These are phyloP conservation scores for Colletotrichum phormii DNA, from an alignment of 2,329 filamentous ascomycete species.

Conservation along the genomic window DNA sequence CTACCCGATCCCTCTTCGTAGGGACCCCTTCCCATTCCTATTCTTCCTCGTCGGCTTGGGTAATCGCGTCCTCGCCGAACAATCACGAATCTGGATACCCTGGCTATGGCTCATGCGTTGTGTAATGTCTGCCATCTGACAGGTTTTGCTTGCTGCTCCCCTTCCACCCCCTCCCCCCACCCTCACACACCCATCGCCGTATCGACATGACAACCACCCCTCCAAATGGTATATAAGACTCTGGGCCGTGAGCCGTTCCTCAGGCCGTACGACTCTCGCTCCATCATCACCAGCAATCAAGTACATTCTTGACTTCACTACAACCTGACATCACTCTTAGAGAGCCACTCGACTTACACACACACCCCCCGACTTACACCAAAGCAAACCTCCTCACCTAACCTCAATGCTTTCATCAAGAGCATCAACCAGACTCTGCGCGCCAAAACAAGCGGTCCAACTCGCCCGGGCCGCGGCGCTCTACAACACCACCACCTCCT, in stretches of 20 bases:
- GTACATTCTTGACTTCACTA: background rate
- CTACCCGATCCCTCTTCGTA: slow-evolving; percentile 35
- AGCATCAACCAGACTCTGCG: slow-evolving; percentile 43
- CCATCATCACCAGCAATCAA: slow-evolving; percentile 2
- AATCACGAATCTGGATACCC: background rate
- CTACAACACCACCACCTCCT: slow-evolving; percentile 18
- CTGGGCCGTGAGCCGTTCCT: slow-evolving; percentile 18
- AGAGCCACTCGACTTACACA: background rate
- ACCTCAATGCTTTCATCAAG: slow-evolving; percentile 43
- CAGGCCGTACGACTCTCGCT: slow-evolving; percentile 1
- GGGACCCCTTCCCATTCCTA: slow-evolving; percentile 4
- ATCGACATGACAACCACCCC: background rate
- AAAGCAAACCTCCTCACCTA: background rate
- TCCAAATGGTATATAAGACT: slow-evolving; percentile 28
- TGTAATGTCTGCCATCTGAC: slow-evolving; percentile 10
- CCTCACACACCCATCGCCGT: background rate
- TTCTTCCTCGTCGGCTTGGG: background rate
- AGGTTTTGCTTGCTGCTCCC: background rate
- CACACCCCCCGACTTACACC: background rate
- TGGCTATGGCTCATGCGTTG: background rate
- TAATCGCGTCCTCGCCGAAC: background rate
- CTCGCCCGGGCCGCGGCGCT: slow-evolving; percentile 40
- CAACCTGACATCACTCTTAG: background rate
- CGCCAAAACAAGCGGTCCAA: slow-evolving; percentile 40
- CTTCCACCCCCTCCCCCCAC: background rate